A percentile compares a stretch with the other conserved stretches of the same genome.
These are phyloP conservation scores for Lentinus tigrinus DNA, from an alignment of 768 basidiomycete genomes.

Conservation along the genomic window DNA sequence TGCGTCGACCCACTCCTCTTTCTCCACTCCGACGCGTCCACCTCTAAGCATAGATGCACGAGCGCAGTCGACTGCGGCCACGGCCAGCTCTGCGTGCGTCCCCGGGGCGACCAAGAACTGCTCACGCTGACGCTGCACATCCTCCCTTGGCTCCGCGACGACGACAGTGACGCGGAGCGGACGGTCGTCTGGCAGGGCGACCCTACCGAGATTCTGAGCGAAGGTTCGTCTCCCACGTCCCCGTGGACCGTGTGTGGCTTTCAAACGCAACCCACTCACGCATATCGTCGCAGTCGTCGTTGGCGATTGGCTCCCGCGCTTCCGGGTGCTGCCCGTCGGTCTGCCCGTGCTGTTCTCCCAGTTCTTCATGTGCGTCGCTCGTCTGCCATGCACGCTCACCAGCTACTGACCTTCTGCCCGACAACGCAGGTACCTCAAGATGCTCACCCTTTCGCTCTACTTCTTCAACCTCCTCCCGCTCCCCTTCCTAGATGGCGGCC, in stretches of 20 bases:
- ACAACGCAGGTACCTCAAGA: constrained; percentile 51
- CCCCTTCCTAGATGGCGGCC: constrained; percentile 66
- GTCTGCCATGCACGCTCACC: not conserved
- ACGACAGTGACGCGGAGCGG: constrained; percentile 11
- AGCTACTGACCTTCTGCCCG: not conserved
- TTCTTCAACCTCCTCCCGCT: constrained; percentile 82
- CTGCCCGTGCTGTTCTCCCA: constrained; percentile 37
- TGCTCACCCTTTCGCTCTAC: constrained; percentile 75
- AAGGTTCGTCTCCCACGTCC: constrained; percentile 42
- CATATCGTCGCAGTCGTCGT: constrained; percentile 47
- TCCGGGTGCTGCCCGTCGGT: constrained; percentile 34
- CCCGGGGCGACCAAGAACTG: constrained; percentile 48
- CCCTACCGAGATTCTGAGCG: constrained; percentile 57
- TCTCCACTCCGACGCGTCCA: constrained; percentile 28
- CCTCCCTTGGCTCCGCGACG: constrained; percentile 9
- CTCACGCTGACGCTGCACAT: constrained; percentile 51
- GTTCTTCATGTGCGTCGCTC: constrained; percentile 56
- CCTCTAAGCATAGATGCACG: constrained; percentile 38
- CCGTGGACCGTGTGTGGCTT: not conserved
- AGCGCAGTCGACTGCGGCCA: constrained; percentile 35
- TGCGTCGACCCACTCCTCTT: constrained; percentile 60
- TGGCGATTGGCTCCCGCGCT: constrained; percentile 47
- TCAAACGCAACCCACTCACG: not conserved
- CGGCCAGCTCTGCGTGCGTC: constrained; percentile 51
- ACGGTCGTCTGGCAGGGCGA: constrained; percentile 78